Evolutionary conservation across 1,139 yeast species (phyloP).

Genomic region (Barnettozyma hawaiiensis): DNA sequence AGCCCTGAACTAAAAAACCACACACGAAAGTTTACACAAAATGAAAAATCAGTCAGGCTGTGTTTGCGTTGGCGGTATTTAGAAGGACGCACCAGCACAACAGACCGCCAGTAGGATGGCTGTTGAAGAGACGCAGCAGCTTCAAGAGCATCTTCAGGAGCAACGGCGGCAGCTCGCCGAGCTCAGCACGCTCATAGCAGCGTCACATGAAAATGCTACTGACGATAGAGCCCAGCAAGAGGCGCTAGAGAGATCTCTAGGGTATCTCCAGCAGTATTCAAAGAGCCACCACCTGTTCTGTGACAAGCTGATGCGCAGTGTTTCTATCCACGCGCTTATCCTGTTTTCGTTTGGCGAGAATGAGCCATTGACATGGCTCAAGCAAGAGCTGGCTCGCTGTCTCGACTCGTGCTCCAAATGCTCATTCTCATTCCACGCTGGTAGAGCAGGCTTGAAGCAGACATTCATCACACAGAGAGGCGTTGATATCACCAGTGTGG

Average conservation of each 20-base stretch:
- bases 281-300: constrained; percentile 48
- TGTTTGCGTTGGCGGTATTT: not conserved
- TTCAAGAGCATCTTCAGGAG: too few species aligned
- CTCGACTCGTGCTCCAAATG: constrained; percentile 49
- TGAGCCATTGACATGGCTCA: constrained; percentile 39
- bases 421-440: constrained; percentile 43
- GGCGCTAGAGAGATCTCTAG: constrained; percentile 28
- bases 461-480: constrained; percentile 47
- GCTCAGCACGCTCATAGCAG: constrained; percentile 19
- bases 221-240: constrained; percentile 29
- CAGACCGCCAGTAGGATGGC: not conserved
- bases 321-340: constrained; percentile 49
- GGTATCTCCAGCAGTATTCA: constrained; percentile 17
- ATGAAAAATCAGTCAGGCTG: too few species aligned
- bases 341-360: constrained; percentile 54
- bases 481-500: constrained; percentile 44
- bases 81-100: too few species aligned
- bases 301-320: constrained; percentile 41
- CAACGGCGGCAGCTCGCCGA: not conserved
- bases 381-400: constrained; percentile 35
- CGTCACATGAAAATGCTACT: constrained; percentile 27
- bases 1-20: not conserved
- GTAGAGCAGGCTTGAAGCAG: constrained; percentile 45
- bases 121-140: not conserved
- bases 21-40: too few species aligned